phyloP scores from a whole-genome alignment of 805 yeast genomes.

The Teunomyces gatunensis region DNA sequence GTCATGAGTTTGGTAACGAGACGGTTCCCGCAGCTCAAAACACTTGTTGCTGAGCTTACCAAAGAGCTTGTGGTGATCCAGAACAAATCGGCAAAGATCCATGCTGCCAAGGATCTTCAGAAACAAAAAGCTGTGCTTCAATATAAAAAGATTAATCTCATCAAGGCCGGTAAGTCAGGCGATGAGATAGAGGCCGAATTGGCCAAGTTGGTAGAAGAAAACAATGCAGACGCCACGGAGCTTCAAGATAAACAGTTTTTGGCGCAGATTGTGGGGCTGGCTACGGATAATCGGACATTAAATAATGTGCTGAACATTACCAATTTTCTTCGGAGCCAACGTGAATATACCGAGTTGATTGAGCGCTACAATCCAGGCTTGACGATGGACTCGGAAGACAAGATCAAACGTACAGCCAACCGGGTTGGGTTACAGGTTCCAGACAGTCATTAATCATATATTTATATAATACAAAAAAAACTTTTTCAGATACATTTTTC shows the following conservation, averaged over 20 bases:
- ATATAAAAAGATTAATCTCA: slow-evolving; percentile 47
- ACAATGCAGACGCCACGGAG: slow-evolving; percentile 6
- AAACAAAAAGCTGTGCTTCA: slow-evolving; percentile 46
- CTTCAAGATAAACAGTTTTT: slow-evolving; percentile 13
- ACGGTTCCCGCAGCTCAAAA: slow-evolving; percentile 11
- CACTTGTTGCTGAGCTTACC: slow-evolving; percentile 24
- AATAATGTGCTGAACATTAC: slow-evolving; percentile 57
- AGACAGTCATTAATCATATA: slow-evolving; percentile 7
- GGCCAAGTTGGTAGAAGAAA: slow-evolving; percentile 9
- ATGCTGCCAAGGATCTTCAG: slow-evolving; percentile 38
- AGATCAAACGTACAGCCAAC: slow-evolving; percentile 75
- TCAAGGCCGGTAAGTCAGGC: slow-evolving; percentile 34
- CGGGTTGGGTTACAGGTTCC: slow-evolving; percentile 75
- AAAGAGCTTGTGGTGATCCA: slow-evolving; percentile 41
- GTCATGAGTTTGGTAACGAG: slow-evolving; percentile 2
- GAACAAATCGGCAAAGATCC: slow-evolving; percentile 34
- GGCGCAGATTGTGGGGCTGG: slow-evolving; percentile 19
- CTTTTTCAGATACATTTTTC: background rate
- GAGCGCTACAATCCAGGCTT: slow-evolving; percentile 87
- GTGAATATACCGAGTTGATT: slow-evolving; percentile 71
- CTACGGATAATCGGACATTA: slow-evolving; percentile 12
- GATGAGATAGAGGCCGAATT: slow-evolving; percentile 31
- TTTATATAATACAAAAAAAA: background rate
- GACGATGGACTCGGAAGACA: slow-evolving; percentile 72
- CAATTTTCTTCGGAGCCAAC: slow-evolving; percentile 65